These are phyloP conservation scores for Leptosphaerulina australis DNA, from an alignment of 2,329 filamentous ascomycete genomes.

Conservation along the genomic window DNA sequence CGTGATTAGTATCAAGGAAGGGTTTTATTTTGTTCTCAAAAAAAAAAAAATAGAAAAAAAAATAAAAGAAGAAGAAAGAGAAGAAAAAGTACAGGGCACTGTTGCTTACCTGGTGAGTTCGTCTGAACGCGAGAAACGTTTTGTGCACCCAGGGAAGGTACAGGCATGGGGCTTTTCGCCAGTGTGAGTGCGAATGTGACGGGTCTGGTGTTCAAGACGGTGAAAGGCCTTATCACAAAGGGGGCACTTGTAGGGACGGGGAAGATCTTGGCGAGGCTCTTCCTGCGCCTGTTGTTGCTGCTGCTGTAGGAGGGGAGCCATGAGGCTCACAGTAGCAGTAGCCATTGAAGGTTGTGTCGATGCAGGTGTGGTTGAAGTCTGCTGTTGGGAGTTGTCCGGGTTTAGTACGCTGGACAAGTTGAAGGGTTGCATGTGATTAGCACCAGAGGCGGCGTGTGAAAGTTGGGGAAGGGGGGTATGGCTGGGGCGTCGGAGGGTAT, in stretches of 20 bases:
- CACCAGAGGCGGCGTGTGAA: slow-evolving; percentile 44
- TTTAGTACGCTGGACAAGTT: slow-evolving; percentile 48
- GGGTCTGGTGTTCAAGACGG: slow-evolving; percentile 89
- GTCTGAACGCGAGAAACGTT: slow-evolving; percentile 95
- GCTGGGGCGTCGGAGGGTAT: slow-evolving; percentile 48
- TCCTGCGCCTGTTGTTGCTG: slow-evolving; percentile 48
- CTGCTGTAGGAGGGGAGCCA: slow-evolving; percentile 66
- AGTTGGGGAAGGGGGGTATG: slow-evolving; percentile 44
- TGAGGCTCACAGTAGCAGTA: slow-evolving; percentile 55
- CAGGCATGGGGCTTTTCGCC: slow-evolving; percentile 98
- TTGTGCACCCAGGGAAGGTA: slow-evolving; percentile 93
- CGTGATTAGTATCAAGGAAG: too few species aligned
- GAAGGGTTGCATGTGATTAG: slow-evolving; percentile 50
- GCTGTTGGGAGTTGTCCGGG: slow-evolving; percentile 34
- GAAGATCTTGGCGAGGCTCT: slow-evolving; percentile 79
- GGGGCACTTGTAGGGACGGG: slow-evolving; percentile 96
- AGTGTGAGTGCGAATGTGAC: slow-evolving; percentile 95
- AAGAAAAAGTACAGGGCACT: background rate
- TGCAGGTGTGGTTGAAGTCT: slow-evolving; percentile 11
- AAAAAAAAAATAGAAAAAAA: slow-evolving; percentile 15
- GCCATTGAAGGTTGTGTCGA: slow-evolving; percentile 41
- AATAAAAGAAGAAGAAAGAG: background rate
- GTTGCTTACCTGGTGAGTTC: slow-evolving; percentile 70
- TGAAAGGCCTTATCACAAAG: slow-evolving; percentile 99
- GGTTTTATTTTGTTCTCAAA: too few species aligned